Evolutionary conservation across 2,329 filamentous ascomycete species (phyloP).

Genomic region (Monosporascus cannonballus): DNA sequence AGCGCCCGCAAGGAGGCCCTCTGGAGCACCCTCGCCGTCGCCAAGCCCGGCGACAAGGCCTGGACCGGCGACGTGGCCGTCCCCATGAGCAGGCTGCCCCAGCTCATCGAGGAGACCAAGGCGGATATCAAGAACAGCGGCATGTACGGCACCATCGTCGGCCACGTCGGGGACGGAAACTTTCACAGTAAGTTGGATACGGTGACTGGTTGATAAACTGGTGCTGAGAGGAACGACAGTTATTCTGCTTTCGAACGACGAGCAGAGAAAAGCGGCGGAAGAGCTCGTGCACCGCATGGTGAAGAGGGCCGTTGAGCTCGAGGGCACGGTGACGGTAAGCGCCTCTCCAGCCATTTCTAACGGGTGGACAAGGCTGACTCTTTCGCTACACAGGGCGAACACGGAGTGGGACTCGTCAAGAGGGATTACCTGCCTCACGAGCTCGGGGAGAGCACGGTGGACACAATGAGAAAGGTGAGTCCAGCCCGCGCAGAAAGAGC

Average conservation of each 20-base stretch:
- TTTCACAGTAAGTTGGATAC: constrained; percentile 52
- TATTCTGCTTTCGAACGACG: constrained; percentile 56
- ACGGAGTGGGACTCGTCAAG: constrained; percentile 80
- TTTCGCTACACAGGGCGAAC: constrained; percentile 55
- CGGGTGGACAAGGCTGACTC: neutral
- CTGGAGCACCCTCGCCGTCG: constrained; percentile 70
- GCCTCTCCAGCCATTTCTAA: neutral
- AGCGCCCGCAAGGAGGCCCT: constrained; percentile 77
- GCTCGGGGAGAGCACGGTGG: constrained; percentile 66
- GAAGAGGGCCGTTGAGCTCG: constrained; percentile 76
- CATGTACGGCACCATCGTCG: constrained; percentile 58
- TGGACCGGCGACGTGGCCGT: constrained; percentile 88
- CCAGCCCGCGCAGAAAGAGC: no score
- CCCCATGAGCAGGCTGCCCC: constrained; percentile 65
- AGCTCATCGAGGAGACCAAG: constrained; percentile 74
- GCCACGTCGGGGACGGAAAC: constrained; percentile 71
- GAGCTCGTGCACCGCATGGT: constrained; percentile 77
- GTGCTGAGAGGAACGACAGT: constrained; percentile 23
- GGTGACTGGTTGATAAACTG: constrained; percentile 8
- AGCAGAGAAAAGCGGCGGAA: constrained; percentile 61
- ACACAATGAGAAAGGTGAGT: constrained; percentile 73
- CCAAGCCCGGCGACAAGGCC: constrained; percentile 60
- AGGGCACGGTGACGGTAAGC: constrained; percentile 70
- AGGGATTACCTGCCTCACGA: constrained; percentile 77
- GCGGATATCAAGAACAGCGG: constrained; percentile 51